phyloP scores from a whole-genome alignment of 2,329 filamentous ascomycete genomes.

The Lachnellula willkommii region DNA sequence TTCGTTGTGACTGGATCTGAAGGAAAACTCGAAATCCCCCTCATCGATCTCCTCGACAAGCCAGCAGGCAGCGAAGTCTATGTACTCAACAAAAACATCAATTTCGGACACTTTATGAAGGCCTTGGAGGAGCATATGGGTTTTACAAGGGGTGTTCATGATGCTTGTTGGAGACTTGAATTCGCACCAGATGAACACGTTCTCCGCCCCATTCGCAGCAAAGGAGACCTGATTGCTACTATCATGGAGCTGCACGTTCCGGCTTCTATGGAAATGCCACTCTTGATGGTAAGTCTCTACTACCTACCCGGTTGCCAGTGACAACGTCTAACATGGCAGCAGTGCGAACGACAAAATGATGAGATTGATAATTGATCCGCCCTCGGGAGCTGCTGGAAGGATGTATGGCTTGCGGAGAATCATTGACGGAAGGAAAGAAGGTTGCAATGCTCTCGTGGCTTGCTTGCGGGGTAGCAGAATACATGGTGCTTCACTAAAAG shows the following conservation, averaged over 20 bases:
- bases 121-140: background rate
- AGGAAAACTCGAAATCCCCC: background rate
- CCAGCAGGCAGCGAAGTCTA: background rate
- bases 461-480: too few species aligned
- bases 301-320: background rate
- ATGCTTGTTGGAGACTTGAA: background rate
- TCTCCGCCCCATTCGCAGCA: background rate
- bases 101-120: background rate
- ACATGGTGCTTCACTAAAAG: too few species aligned
- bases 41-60: background rate
- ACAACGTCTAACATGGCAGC: background rate
- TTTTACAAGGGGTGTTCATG: background rate
- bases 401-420: too few species aligned
- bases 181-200: background rate
- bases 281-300: background rate
- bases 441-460: too few species aligned
- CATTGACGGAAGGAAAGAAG: too few species aligned
- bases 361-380: background rate
- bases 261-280: background rate
- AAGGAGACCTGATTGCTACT: background rate
- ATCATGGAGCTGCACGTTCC: background rate
- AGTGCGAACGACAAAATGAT: background rate
- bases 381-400: too few species aligned
- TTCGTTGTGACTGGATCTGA: background rate
- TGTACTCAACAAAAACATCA: background rate